Evolutionary conservation across 2,329 filamentous ascomycete genomes (phyloP), one percentile per base, ranked within the genome.

Genomic region (Bipolaris oryzae): DNA sequence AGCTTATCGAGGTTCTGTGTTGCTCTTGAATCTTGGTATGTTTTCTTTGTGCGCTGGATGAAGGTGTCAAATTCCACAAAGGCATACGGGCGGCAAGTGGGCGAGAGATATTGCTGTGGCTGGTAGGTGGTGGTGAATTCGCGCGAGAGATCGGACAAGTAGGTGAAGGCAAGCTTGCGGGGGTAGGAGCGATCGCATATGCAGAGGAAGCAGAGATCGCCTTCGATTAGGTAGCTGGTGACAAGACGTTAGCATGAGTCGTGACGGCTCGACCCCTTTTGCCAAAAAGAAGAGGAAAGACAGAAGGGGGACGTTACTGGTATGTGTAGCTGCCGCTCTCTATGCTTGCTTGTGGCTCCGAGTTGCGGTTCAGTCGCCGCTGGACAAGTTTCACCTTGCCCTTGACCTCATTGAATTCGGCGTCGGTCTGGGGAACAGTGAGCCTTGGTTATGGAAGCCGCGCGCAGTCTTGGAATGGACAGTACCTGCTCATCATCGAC

Each of bases 41-140:
- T 92, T 69, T 92, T 89, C 79, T 94, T 95, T 38, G 93, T 96
- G 74, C 92, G 89, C 74, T 89, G 85, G 78, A 99, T 96, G 81
- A 96, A 98, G 62, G 90, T 96, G 79, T 99, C 96, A 76, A 99
- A 99, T 75, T 96, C 92, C 82, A 96, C 93, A 75, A 96, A 98
- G 57, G 92, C 93, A 79, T 98, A 99, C 5, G 95, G 94, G 21
- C 94, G 90, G 64, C 96, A 85, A 33, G 83, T 81, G 0, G 91
- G 86, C 39, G 85, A 87, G 71, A 89, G 86, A 67, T 96, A 88
- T 78, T 95, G 89, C 53, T 83, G 74, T 16, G 85, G 75, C 45
- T 88, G 85, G 82, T 99, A 96, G 55, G 89, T 92, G 64, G 87
- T 93, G 62, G 88, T 88, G 83, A 99, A 99, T 81, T 99, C 95